Evolutionary conservation across 345 rosid genomes (phyloP).

Genomic region (Aethionema arabicum): DNA sequence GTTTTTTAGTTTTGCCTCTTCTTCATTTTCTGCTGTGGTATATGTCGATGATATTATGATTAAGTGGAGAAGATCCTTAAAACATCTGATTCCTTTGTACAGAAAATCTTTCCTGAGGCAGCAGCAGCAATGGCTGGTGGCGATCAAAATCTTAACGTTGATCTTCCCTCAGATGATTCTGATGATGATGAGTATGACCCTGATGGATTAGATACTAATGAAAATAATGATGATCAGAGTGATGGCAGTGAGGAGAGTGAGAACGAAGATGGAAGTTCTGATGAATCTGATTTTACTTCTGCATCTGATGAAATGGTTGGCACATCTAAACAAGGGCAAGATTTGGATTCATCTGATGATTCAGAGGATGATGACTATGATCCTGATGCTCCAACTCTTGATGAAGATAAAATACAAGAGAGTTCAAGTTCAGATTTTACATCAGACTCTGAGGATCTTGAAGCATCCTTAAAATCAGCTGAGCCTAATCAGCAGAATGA

Average conservation of each 20-base stretch:
- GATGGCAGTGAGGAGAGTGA: slow-evolving; percentile 52
- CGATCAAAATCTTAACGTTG: slow-evolving; percentile 52
- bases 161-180: slow-evolving; percentile 80
- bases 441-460: slow-evolving; percentile 78
- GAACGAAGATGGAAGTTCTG: slow-evolving; percentile 56
- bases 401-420: slow-evolving; percentile 45
- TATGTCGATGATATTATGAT: slow-evolving; percentile 15
- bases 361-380: slow-evolving; percentile 85
- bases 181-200: slow-evolving; percentile 81
- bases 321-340: slow-evolving; percentile 39
- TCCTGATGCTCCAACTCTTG: slow-evolving; percentile 55
- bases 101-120: slow-evolving; percentile 94
- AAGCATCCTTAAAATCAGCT: slow-evolving; percentile 34
- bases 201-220: slow-evolving; percentile 42
- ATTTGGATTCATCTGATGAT: slow-evolving; percentile 73
- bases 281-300: slow-evolving; percentile 58
- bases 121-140: slow-evolving; percentile 54
- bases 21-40: no score
- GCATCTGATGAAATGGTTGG: slow-evolving; percentile 55
- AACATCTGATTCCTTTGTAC: slow-evolving; percentile 29
- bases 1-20: not conserved
- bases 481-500: slow-evolving; percentile 41
- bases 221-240: slow-evolving; percentile 44
- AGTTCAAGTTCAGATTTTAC: slow-evolving; percentile 74
- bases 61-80: slow-evolving; percentile 6